Percentiles rank a stretch among this genome's conserved stretches.
These are phyloP conservation scores for Pilaira anomala DNA, from an alignment of 192 early-diverging fungal species.

Conservation along the genomic window DNA sequence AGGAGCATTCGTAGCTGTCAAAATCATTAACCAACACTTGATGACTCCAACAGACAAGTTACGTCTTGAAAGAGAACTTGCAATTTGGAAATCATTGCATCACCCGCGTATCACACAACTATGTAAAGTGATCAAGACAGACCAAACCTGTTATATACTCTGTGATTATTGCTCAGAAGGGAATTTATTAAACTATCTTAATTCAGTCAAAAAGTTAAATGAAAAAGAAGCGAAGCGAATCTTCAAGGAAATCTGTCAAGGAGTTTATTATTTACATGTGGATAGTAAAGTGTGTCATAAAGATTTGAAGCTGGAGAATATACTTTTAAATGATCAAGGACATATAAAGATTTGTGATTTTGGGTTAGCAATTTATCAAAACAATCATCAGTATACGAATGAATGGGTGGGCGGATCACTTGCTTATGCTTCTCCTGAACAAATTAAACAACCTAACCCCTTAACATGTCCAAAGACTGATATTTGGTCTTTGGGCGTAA, in stretches of 20 bases:
- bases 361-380: conserved; percentile 63
- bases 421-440: conserved; percentile 71
- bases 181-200: conserved; percentile 57
- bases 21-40: conserved; percentile 52
- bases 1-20: conserved; percentile 57
- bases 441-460: conserved; percentile 43
- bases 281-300: conserved; percentile 65
- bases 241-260: conserved; percentile 72
- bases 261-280: conserved; percentile 76
- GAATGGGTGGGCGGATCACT: conserved; percentile 58
- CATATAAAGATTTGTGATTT: conserved; percentile 86
- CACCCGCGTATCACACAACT: conserved; percentile 68
- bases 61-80: conserved; percentile 59
- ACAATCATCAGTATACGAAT: conserved; percentile 18
- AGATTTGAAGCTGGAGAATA: conserved; percentile 93
- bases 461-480: conserved; percentile 56
- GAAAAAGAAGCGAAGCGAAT: conserved; percentile 56
- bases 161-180: conserved; percentile 65
- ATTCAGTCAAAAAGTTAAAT: conserved; percentile 35
- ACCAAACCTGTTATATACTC: conserved; percentile 65
- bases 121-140: conserved; percentile 59
- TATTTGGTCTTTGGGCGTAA: conserved; percentile 75
- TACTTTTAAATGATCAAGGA: conserved; percentile 62
- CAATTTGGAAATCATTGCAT: conserved; percentile 64
- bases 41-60: conserved; percentile 27